Percentiles rank a stretch among this genome's conserved stretches.
Evolutionary conservation across 139 green algal genomes (phyloP).

Genomic region (Coelastrella sp.): DNA sequence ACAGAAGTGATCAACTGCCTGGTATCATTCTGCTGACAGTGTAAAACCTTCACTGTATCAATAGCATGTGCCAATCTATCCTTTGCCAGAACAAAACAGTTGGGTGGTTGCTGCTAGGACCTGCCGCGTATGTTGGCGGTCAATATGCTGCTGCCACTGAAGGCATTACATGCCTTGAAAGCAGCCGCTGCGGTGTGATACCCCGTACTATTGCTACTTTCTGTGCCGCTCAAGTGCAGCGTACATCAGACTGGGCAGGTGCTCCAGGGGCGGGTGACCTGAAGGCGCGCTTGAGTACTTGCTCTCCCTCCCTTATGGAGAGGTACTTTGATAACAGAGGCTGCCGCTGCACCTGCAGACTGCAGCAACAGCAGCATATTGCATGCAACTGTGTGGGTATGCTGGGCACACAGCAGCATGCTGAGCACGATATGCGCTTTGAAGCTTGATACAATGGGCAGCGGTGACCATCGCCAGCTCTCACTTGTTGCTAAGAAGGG

Average conservation of each 20-base stretch:
- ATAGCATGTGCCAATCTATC: too few relatives aligned
- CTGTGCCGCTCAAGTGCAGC: background rate
- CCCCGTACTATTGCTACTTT: background rate
- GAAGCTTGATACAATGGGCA: background rate
- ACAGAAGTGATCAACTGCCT: too few relatives aligned
- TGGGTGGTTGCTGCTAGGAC: too few relatives aligned
- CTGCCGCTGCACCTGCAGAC: conserved; percentile 64
- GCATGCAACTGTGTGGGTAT: background rate
- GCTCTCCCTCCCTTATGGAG: conserved; percentile 63
- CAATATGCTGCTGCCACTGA: background rate
- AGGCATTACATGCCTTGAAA: background rate
- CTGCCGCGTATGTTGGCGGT: too few relatives aligned
- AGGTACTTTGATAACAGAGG: conserved; percentile 78
- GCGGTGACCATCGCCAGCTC: background rate
- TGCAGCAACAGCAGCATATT: conserved; percentile 42
- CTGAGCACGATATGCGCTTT: background rate
- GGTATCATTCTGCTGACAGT: too few relatives aligned
- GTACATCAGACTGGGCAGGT: conserved; percentile 63
- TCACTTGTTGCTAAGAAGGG: conserved; percentile 67
- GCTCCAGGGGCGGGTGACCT: conserved; percentile 69
- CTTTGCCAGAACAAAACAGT: too few relatives aligned
- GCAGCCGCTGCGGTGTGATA: background rate
- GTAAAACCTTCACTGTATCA: too few relatives aligned
- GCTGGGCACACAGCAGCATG: background rate
- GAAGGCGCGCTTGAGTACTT: conserved; percentile 73